These are phyloP conservation scores for Conticribra guillardii DNA, from an alignment of 108 stramenopile species.

Conservation along the genomic window DNA sequence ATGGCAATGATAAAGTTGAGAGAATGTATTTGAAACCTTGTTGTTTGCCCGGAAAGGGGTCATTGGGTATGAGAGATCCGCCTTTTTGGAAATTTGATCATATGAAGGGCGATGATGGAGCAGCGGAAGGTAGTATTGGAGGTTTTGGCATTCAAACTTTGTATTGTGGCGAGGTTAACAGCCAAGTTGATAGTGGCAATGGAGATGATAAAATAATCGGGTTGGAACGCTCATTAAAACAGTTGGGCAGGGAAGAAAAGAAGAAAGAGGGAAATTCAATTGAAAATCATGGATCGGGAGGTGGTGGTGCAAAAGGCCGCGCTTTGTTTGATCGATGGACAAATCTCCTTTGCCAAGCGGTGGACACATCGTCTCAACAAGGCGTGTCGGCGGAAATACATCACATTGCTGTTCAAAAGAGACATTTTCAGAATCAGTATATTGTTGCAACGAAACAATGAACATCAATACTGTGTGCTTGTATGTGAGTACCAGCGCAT, in stretches of 20 bases:
- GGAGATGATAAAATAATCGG: background rate
- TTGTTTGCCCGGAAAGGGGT: background rate
- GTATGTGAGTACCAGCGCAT: too few species aligned
- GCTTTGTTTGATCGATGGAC: background rate
- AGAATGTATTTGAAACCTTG: background rate
- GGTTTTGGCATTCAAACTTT: background rate
- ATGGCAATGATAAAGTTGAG: background rate
- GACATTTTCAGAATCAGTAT: background rate
- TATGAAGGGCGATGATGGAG: background rate
- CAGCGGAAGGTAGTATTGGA: background rate
- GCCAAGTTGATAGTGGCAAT: background rate
- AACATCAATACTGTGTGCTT: too few species aligned
- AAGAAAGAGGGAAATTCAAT: background rate
- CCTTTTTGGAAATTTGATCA: background rate
- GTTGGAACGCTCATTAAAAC: background rate
- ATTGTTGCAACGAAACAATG: background rate
- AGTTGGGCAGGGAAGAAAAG: background rate
- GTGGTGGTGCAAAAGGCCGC: background rate
- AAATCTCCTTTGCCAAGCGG: background rate
- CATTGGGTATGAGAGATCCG: background rate
- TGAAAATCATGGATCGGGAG: background rate
- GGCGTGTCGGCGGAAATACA: background rate
- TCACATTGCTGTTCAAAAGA: background rate
- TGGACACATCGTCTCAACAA: background rate
- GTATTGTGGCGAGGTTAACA: background rate